Base-by-base conservation (phyloP, 768 basidiomycete genomes). In the Lactifluus subvellereus region DNA sequence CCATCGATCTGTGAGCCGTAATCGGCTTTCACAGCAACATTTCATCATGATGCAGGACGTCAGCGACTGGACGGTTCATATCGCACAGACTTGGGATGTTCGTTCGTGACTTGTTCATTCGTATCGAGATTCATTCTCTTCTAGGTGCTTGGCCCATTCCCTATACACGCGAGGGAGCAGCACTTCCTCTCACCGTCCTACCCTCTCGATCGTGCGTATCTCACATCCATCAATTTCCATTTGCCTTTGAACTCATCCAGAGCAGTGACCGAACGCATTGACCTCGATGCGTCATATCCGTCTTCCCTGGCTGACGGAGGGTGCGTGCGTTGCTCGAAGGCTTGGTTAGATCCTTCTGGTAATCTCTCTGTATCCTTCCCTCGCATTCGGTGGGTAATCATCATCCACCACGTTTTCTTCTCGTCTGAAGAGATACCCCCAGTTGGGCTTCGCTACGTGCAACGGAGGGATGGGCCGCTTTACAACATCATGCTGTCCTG, bases 391-490 rank as follows among this genome's bases (percentile, higher is more conserved):
- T 83, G 71, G 48, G 74, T 38, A 54, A 18, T 59, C 22, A 43
- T 4, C 20, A 22, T 48, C 13, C 22, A 50, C 32, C 47, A 10
- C 37, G n/a, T 33, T 40, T 38, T 53, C 20, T 33, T 43, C 43
- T 35, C 30, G n/a, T 52, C 38, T 50, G 6, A 49, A 13, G 6
- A 16, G 2, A 38, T 42, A n/a, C 22, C 14, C 32, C 11, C 67
- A 90, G 89, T 49, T 94, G 91, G 93, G 72, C 80, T 35, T 77
- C 80, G 54, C 77, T 94, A 58, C 85, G 91, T 13, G 77, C 80
- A 30, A 85, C 87, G 2, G 88, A 92, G 73, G 93, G 93, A 13
- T 94, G 93, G 93, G 87, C 91, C 27, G 86, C 83, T 22, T 74
- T 94, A 18, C 93, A 96, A 72, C 89, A 92, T 68, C 85, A 92